Base-by-base conservation (phyloP, 2,329 filamentous ascomycete genomes). In the Berkeleyomyces basicola region DNA sequence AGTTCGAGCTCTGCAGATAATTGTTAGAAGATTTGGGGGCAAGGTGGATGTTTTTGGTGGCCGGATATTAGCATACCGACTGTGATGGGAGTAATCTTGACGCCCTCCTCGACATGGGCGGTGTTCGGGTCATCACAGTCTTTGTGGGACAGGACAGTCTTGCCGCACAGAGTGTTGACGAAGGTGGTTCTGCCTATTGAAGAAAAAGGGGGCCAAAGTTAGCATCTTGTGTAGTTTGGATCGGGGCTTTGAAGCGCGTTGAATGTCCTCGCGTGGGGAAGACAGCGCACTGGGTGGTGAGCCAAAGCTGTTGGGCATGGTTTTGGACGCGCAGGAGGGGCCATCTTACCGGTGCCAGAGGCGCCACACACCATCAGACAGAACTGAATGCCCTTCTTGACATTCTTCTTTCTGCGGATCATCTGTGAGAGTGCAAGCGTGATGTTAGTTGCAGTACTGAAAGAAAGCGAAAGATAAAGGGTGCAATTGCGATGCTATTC, bases 311-410 rank as follows among this genome's bases (percentile, higher is more conserved):
- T 14, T 61, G 31, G 10, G 6, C n/a, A 40, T 10, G 14, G 33
- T 37, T 3, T 37, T 42, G 4, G 65, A 60, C 59, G 58, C 67
- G 63, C 64, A 65, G 66, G 63, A 63, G 14, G 16, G 23, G 63
- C 64, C 65, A 64, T 78, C 82, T 72, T 84, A 96, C 90, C 93
- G 77, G 93, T 97, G 76, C 93, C 93, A 70, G 92, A 97, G 74
- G 93, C 93, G 80, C 93, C 93, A 75, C 93, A 97, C 72, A 99
- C 93, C 93, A 99, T 99, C 83, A 99, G 78, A 77, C 91, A 97
- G 81, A 99, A 99, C 82, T 99, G 93, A 74, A 99, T 97, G 74
- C 93, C 93, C 84, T 96, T 96, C 88, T 96, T 96, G 79, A 99
- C 92, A 83, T 99, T 97, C 88, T 99, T 99, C 92, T 99, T 99